Base-by-base conservation (phyloP, 495 filamentous ascomycete genomes). In the Penicillium daleae region DNA sequence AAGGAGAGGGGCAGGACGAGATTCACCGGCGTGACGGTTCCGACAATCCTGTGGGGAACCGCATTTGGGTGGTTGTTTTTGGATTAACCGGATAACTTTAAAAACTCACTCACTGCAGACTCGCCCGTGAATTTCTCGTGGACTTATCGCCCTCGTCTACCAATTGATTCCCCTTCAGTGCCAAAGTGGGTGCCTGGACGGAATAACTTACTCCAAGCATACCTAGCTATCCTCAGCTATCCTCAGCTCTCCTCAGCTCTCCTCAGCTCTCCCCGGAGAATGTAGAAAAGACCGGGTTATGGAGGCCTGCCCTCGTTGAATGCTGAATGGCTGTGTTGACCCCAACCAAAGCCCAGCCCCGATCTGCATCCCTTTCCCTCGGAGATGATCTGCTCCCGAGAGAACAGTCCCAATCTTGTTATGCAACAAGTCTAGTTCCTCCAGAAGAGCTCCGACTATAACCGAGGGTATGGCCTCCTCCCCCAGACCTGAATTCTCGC, bases 11-110 rank as follows among this genome's bases (percentile, higher is more conserved):
- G 63, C 49, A 61, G 62, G 7, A 15, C 32, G 15, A 48, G 49
- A 69, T 66, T 69, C 63, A 69, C 63, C 59, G 66, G 57, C 58
- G 37, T n/a, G 64, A 66, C 60, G 64, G 60, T 66, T 66, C 61
- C 57, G 64, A 66, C 52, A 62, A 65, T 57, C 60, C 27, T 59
- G 66, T 66, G 66, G 66, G 55, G 66, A 57, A 62, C 15, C 5
- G 12, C 3, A 32, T n/a, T 37, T 53, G 24, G 19, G 29, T 59
- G 15, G 40, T 59, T 53, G 58, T 48, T 24, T n/a, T 60, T 21
- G 35, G 3, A 21, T 1, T 35, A 12, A 12, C 7, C 13, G 21
- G 32, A 48, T 24, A 60, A 60, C 58, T 60, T 60, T 31, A 31
- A n/a, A 52, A 60, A 58, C 42, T 40, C 32, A 17, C 37, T n/a